Evolutionary conservation across 139 green algal genomes (phyloP), one percentile per base, ranked within the genome.

Genomic region (Tetraselmis chui): DNA sequence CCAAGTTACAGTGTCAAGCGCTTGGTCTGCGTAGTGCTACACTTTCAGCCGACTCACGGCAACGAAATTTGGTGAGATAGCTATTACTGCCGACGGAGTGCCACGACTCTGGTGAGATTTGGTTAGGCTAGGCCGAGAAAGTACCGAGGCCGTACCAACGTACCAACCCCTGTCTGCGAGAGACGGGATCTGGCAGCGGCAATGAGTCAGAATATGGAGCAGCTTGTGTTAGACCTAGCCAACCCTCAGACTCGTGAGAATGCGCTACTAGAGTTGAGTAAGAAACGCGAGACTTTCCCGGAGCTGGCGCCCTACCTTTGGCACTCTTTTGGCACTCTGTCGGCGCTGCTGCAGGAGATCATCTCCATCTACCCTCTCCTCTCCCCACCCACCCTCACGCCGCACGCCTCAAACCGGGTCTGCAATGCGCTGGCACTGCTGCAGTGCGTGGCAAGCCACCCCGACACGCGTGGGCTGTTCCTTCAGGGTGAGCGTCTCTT

Each of bases 381-480:
- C 0, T 93, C 92, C 59, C 96, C 96, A 0, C 96, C 96, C 32
- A 90, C 92, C 5, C 87, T 99, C 26, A 99, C 94, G 0, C 94
- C 96, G 23, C 94, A 97, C 80, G 96, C 96, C 1, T 98, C 93
- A 23, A 99, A 99, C 82, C 89, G 96, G 11, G 96, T 99, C 28
- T 99, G 96, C 90, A 99, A 99, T 84, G 96, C 96, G 1, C 86
- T 99, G 27, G 96, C 96, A 5, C 86, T 99, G 75, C 90, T 99
- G 75, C 96, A 99, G 89, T 99, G 97, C 82, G 96, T 99, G 11
- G 97, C 97, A 0, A 97, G 92, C 28, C 97, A 99, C 84, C 92
- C 90, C 1, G 96, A 99, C 58, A 99, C 96, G 25, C 86, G 96
- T 23, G 90, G 84, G 28, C 90, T 98, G 31, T 99, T 99, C 84